A percentile compares a stretch with the other conserved stretches of the same genome.
Evolutionary conservation across 352 stramenopile species (phyloP).

Genomic region (Phytopythium aichiense): DNA sequence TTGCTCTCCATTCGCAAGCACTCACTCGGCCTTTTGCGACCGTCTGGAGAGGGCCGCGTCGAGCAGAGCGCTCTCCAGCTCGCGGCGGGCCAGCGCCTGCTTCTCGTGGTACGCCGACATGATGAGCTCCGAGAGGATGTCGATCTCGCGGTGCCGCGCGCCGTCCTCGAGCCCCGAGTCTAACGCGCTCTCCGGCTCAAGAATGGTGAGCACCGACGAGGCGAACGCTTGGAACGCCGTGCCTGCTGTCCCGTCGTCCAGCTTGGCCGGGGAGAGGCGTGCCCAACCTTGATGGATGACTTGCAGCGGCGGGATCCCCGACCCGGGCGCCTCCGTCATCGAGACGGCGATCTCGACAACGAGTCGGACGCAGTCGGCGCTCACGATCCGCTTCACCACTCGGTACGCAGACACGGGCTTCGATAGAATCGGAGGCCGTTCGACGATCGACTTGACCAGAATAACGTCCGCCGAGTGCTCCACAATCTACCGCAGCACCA

Average conservation of each 20-base stretch:
- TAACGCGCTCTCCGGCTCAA: background rate
- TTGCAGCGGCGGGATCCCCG: background rate
- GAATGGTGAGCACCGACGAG: constrained; percentile 1
- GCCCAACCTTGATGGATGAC: constrained; percentile 1
- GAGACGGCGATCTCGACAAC: background rate
- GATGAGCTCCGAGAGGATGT: constrained; percentile 6
- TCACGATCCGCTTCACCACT: background rate
- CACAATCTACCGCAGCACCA: background rate
- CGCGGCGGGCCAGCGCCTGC: background rate
- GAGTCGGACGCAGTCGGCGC: background rate
- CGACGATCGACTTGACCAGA: background rate
- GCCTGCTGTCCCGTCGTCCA: background rate
- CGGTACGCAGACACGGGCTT: background rate
- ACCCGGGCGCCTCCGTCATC: background rate
- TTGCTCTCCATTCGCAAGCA: background rate
- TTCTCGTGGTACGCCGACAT: constrained; percentile 4
- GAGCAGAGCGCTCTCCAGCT: background rate
- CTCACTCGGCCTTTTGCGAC: background rate
- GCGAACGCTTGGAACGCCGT: background rate
- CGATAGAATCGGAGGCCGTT: background rate
- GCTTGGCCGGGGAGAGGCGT: background rate
- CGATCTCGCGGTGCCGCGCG: background rate
- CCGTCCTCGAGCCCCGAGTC: background rate
- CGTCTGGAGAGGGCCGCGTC: background rate
- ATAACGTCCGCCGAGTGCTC: background rate